These are phyloP conservation scores for Draba incana DNA, from an alignment of 345 rosid species.

Conservation along the genomic window DNA sequence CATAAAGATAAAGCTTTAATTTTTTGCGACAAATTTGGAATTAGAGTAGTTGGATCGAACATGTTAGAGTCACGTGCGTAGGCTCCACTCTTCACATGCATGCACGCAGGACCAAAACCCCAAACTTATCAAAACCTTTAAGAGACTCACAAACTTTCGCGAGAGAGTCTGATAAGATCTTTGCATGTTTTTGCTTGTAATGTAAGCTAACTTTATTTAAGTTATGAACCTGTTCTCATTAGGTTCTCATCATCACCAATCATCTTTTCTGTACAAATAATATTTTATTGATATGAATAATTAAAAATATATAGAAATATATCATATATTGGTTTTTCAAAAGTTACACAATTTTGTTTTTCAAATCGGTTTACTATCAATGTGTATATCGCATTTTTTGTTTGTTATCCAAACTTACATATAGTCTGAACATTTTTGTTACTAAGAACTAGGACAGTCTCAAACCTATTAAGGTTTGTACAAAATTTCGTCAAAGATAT, in stretches of 20 bases:
- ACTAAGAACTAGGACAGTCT: too few species aligned
- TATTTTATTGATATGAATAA: not conserved
- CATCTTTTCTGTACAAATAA: not conserved
- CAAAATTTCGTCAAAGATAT: too few species aligned
- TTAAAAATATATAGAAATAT: too few species aligned
- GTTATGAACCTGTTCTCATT: not conserved
- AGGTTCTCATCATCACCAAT: not conserved
- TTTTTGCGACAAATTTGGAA: conserved; percentile 1
- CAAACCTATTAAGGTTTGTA: too few species aligned
- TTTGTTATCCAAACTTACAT: too few species aligned
- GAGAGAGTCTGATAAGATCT: not conserved
- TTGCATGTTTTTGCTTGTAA: conserved; percentile 28
- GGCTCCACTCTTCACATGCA: conserved; percentile 40
- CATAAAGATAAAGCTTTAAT: conserved; percentile 5
- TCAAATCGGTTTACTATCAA: too few species aligned
- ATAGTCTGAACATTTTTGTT: too few species aligned
- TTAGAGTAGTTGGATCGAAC: conserved; percentile 23
- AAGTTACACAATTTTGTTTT: too few species aligned
- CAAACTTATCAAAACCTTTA: conserved; percentile 12
- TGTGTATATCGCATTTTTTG: too few species aligned
- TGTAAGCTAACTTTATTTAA: conserved; percentile 23
- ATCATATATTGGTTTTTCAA: too few species aligned
- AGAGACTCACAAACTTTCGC: not conserved
- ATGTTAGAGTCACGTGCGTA: conserved; percentile 40
- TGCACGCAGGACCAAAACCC: conserved; percentile 14